phyloP scores from a whole-genome alignment of 345 rosid genomes.

The Toxicodendron radicans region DNA sequence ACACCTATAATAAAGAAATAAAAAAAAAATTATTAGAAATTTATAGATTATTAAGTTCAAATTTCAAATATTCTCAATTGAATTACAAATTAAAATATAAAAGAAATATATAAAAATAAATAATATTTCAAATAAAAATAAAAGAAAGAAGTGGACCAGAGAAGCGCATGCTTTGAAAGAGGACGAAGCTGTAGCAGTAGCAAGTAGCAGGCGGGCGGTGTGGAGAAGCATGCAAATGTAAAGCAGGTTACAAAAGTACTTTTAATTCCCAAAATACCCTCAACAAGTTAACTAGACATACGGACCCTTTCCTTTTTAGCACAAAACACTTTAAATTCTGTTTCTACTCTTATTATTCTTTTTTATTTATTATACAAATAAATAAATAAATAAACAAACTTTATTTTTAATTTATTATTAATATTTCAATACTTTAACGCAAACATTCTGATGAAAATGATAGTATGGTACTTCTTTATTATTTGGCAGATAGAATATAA shows the following conservation, averaged over 20 bases:
- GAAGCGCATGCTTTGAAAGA: background rate
- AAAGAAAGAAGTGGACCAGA: background rate
- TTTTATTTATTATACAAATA: background rate
- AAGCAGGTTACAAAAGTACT: background rate
- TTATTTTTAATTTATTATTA: too few relatives aligned
- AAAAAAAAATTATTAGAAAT: too few relatives aligned
- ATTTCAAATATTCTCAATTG: background rate
- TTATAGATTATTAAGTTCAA: too few relatives aligned
- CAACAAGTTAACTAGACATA: constrained; percentile 12
- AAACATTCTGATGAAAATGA: background rate
- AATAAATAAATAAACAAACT: too few relatives aligned
- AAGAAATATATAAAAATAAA: too few relatives aligned
- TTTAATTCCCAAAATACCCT: background rate
- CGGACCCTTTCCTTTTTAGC: background rate
- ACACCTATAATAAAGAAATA: too few relatives aligned
- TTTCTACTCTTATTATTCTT: background rate
- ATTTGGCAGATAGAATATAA: background rate
- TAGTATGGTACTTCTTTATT: background rate
- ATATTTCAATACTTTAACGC: background rate
- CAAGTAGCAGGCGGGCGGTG: background rate
- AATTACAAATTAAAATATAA: too few relatives aligned
- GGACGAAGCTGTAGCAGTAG: too few relatives aligned
- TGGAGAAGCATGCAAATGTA: background rate
- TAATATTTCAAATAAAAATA: too few relatives aligned
- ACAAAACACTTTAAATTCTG: background rate